Conservation (phyloP, 1,139 yeast genomes). For the Scheffersomyces lignicola region DNA sequence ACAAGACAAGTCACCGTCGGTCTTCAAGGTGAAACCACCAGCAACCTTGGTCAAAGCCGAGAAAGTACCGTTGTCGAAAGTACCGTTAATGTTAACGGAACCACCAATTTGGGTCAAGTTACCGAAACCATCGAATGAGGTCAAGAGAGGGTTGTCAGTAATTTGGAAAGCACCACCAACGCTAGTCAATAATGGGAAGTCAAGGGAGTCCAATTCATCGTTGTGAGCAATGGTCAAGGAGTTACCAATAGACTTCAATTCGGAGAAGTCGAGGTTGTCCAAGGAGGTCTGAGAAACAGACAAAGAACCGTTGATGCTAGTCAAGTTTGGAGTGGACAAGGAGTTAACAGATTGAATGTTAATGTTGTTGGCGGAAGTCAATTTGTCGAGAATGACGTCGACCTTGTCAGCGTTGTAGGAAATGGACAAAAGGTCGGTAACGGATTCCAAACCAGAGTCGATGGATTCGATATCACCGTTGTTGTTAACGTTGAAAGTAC, state of each 20-base stretch:
- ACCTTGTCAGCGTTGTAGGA: conserved; percentile 82
- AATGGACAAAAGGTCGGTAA: conserved; percentile 72
- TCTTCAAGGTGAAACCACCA: conserved; percentile 88
- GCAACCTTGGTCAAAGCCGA: conserved; percentile 70
- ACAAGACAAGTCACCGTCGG: conserved; percentile 82
- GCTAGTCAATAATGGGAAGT: conserved; percentile 66
- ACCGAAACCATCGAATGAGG: conserved; percentile 70
- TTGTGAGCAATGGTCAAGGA: conserved; percentile 77
- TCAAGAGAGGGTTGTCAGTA: conserved; percentile 76
- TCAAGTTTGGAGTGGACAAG: conserved; percentile 66
- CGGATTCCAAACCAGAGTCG: conserved; percentile 71
- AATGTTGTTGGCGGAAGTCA: conserved; percentile 82
- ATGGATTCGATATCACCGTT: conserved; percentile 63
- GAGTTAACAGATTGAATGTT: conserved; percentile 78
- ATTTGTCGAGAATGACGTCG: conserved; percentile 64
- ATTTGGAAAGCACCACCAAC: conserved; percentile 89
- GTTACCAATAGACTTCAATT: conserved; percentile 69
- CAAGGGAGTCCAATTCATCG: conserved; percentile 65
- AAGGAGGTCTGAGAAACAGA: conserved; percentile 70
- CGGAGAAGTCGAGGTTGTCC: conserved; percentile 55
- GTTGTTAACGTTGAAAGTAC: conserved; percentile 86
- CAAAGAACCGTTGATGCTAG: conserved; percentile 74
- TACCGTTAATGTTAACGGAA: conserved; percentile 79
- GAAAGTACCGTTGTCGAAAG: conserved; percentile 77
- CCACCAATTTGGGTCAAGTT: conserved; percentile 76